Conservation (phyloP, 345 rosid genomes). For the Murraya koenigii region DNA sequence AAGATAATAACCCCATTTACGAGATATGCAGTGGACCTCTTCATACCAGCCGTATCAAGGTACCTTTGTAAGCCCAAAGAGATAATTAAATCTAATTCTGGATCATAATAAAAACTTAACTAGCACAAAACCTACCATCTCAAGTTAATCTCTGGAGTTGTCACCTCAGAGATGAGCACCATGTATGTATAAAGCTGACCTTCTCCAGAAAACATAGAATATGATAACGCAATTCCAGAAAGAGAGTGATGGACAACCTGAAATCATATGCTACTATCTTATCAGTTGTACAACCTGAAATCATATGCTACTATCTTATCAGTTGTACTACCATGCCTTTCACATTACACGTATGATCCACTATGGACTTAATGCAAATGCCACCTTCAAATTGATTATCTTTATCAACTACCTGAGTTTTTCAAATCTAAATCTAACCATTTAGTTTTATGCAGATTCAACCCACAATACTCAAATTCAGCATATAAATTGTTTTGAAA, state of each 20-base stretch:
- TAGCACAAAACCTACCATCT: conserved; percentile 61
- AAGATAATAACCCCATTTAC: conserved; percentile 73
- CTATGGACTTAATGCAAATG: neutral
- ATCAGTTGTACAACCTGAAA: conserved; percentile 23
- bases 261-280: conserved; percentile 18
- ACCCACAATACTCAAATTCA: neutral
- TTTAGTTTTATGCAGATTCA: neutral
- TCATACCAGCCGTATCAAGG: conserved; percentile 80
- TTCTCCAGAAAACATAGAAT: conserved; percentile 72
- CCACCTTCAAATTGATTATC: neutral
- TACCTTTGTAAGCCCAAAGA: conserved; percentile 43
- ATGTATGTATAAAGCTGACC: conserved; percentile 80
- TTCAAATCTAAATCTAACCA: neutral
- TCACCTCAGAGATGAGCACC: conserved; percentile 83
- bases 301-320: conserved; percentile 13
- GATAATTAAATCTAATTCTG: neutral
- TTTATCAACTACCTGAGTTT: neutral
- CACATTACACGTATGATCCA: neutral
- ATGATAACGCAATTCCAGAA: conserved; percentile 63
- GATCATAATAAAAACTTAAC: neutral
- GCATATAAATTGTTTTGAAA: neutral
- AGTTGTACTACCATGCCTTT: neutral
- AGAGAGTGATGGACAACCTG: conserved; percentile 81
- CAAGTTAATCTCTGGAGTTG: conserved; percentile 83
- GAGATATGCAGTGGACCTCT: conserved; percentile 67